Conservation (phyloP, 208 protist genomes). For the Wallacemonas rigidus region DNA sequence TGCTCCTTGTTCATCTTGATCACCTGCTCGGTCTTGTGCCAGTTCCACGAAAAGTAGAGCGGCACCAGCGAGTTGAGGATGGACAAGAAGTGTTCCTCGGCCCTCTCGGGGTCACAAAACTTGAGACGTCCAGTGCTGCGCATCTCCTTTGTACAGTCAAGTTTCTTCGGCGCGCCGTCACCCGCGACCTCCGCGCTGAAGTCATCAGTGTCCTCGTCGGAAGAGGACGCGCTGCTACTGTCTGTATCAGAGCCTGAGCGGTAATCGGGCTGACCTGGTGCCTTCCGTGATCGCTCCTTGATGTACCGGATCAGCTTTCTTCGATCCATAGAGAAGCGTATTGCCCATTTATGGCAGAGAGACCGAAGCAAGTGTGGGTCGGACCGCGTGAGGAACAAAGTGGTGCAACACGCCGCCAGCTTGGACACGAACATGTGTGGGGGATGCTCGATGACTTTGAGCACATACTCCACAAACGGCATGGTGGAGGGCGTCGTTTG, state of each 20-base stretch:
- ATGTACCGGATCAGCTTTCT: slow-evolving; percentile 48
- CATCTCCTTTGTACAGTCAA: slow-evolving; percentile 8
- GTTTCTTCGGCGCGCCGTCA: neutral
- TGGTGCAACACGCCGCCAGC: slow-evolving; percentile 75
- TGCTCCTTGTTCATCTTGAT: slow-evolving; percentile 89
- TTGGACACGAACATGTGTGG: slow-evolving; percentile 86
- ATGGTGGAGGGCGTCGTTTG: slow-evolving; percentile 53
- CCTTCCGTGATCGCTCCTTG: slow-evolving; percentile 12
- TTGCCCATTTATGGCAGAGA: slow-evolving; percentile 77
- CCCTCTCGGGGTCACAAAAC: slow-evolving; percentile 48
- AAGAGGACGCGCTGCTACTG: neutral
- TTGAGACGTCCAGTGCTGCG: slow-evolving; percentile 14
- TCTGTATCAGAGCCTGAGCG: neutral
- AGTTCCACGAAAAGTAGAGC: slow-evolving; percentile 91
- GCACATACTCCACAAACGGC: slow-evolving; percentile 83
- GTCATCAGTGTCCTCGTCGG: slow-evolving; percentile 10
- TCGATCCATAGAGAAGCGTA: slow-evolving; percentile 70
- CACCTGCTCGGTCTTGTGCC: slow-evolving; percentile 76
- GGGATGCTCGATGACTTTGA: slow-evolving; percentile 76
- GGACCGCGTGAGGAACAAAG: slow-evolving; percentile 78
- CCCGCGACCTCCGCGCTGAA: slow-evolving; percentile 4
- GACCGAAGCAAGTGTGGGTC: slow-evolving; percentile 62
- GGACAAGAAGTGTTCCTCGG: slow-evolving; percentile 72
- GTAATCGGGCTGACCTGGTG: neutral
- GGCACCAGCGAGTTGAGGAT: slow-evolving; percentile 82